Evolutionary conservation across 164 flowering plant species (phyloP), one percentile per base, ranked within the genome.

Genomic region (Euptelea pleiosperma): DNA sequence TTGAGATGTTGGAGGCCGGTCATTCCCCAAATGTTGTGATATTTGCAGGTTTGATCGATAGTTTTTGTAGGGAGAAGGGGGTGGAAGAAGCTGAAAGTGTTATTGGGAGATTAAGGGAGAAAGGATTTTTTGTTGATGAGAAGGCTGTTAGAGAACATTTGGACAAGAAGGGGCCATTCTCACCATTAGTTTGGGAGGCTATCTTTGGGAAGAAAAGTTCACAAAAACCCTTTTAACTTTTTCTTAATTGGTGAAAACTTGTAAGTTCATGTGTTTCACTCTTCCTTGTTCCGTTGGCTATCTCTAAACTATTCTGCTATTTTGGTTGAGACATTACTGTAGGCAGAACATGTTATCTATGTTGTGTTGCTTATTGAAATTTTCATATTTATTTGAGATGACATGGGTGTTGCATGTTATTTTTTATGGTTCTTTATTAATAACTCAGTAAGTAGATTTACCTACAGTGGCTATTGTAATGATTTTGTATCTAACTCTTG

Each of bases 1-100:
- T 76, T 34, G 89, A 91, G 73, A 88, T 88, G 96, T 52, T 94
- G 73, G 91, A 89, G 59, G 79, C 86, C 6, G 97, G 96, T 12
- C 90, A 88, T 65, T 79, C 82, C 1, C 95, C 95, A 0, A 91
- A 88, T 69, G 71, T 78, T n/a, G 55, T 61, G 0, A 86, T 91
- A 3, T 94, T 91, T 57, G 78, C 77, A 2, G 78, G 77, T 4
- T 70, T 94, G 75, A 78, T 94, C 24, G 74, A 81, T 53, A 71
- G 53, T 8, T 69, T 79, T n/a, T 84, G 87, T 55, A 74, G 41
- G 66, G 82, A 81, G 53, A 82, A 72, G 67, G 85, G 89, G 24
- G 68, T 79, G 43, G 87, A 79, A 61, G 88, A 85, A 57, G 91
- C 86, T 5, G 55, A 58, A 48, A 63, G n/a, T n/a, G 64, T 70